Percentiles rank a stretch among this genome's conserved stretches.
phyloP scores from a whole-genome alignment of 768 basidiomycete genomes.

The Melanogaster broomeanus region DNA sequence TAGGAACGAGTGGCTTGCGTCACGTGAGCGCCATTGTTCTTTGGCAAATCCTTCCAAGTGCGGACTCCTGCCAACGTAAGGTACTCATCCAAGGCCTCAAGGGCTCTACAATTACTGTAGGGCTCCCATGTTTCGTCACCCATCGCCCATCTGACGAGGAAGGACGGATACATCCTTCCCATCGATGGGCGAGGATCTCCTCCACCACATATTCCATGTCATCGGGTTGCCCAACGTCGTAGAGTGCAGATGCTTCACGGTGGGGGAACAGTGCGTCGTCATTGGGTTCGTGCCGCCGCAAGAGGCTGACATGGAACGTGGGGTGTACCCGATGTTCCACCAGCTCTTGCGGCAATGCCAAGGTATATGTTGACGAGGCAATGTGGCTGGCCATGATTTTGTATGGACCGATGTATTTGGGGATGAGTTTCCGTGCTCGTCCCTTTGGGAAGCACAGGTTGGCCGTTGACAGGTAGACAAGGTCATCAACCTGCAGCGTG shows the following conservation, averaged over 20 bases:
- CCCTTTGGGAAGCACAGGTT: conserved; percentile 38
- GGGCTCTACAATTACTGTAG: conserved; percentile 19
- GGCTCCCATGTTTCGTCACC: conserved; percentile 39
- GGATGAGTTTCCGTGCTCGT: conserved; percentile 35
- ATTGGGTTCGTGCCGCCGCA: conserved; percentile 31
- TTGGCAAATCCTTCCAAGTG: not conserved
- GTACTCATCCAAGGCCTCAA: conserved; percentile 33
- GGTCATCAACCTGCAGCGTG: conserved; percentile 17
- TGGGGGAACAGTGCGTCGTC: conserved; percentile 39
- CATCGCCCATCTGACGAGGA: conserved; percentile 32
- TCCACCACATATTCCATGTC: conserved; percentile 41
- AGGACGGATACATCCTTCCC: conserved; percentile 16
- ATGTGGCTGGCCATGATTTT: conserved; percentile 19
- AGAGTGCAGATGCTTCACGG: conserved; percentile 26
- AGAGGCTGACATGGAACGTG: conserved; percentile 35
- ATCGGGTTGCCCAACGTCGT: conserved; percentile 36
- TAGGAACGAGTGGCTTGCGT: too few relatives aligned
- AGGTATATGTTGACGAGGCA: conserved; percentile 26
- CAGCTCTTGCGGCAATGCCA: conserved; percentile 33
- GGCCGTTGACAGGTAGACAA: conserved; percentile 39
- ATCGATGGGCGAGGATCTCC: conserved; percentile 32
- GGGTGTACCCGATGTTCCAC: conserved; percentile 28
- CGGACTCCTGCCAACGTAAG: conserved; percentile 24
- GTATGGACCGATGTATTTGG: conserved; percentile 43
- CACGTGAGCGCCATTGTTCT: not conserved